Evolutionary conservation across 2,329 filamentous ascomycete genomes (phyloP), one percentile per base, ranked within the genome.

Genomic region (Cordyceps farinosa): DNA sequence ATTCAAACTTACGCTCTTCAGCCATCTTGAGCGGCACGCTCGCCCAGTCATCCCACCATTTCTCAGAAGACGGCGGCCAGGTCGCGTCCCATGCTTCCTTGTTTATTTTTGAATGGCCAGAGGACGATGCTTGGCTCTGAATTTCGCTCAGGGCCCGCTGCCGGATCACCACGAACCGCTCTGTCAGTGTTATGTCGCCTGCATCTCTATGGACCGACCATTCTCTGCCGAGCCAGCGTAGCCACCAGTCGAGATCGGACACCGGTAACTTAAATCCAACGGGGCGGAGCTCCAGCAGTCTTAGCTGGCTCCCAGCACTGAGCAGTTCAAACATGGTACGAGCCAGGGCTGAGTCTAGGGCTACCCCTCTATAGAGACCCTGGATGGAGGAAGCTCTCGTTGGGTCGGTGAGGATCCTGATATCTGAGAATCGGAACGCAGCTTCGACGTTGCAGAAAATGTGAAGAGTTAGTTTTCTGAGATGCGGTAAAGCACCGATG

Each of bases 1-100:
- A 55, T 55, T 55, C 38, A 55, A 55, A 55, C 44, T 55, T 55
- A 55, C 53, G 38, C 53, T 55, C 44, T 55, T 55, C 53, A 55
- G 53, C 53, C 38, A 55, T 55, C 53, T 55, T 55, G 38, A 56
- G 53, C 29, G 40, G 53, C 53, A 56, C 40, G 53, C 53, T 56
- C 29, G 40, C 27, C 53, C 40, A 56, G 40, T 56, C 40, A 56
- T 56, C 53, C 53, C 53, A 56, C 53, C 40, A 56, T 45, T 45
- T 45, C 53, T 56, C 40, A 45, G 53, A 56, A 45, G 40, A 45
- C 53, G 40, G 53, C 53, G 53, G 53, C 53, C 53, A 56, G 53
- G 40, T 36, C 29, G 53, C 53, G 29, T 56, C 53, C 53, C 40
- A 56, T 45, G 13, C 53, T 45, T 56, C 29, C 53, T 56, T 56